Evolutionary conservation across 495 filamentous ascomycete species (phyloP), one percentile per base, ranked within the genome.

Genomic region (Annulohypoxylon moriforme): DNA sequence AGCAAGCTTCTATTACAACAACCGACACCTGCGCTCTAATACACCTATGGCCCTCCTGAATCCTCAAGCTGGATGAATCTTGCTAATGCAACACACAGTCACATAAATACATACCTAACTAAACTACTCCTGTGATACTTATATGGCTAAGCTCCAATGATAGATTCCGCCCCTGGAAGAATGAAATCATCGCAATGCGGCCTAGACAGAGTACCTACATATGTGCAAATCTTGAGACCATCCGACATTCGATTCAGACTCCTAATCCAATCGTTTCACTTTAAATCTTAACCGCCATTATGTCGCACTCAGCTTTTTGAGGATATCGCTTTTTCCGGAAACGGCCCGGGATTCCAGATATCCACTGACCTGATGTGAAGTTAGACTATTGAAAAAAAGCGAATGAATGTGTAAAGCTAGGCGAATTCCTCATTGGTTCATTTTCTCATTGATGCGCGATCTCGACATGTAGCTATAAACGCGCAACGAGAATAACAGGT

Each of bases 1-100:
- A 52, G 61, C 68, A 71, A 65, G 61, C 56, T 65, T 46, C 10
- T 29, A 53, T 47, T 42, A 24, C 29, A 56, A 66, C n/a, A 57
- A 62, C 29, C 58, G 49, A 40, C n/a, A 56, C 56, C 20, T 47
- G 27, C 24, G 20, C 57, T 29, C 18, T 27, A 55, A 29, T 58
- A 60, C 25, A 13, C 24, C 20, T 52, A 25, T 27, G 22, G 22
- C 18, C 14, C 40, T 6, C 10, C 27, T 9, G 47, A 4, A 52
- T n/a, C n/a, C n/a, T n/a, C n/a, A 14, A 52, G 24, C 24, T 24
- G 8, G 20, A 27, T 11, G 11, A 52, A 52, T 27, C 22, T 27
- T 3, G 4, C 11, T 7, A 58, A 49, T 24, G 20, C 4, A 60
- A 16, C 25, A 42, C 14, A 11, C 18, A 24, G 33, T 56, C 31